phyloP scores from a whole-genome alignment of 345 rosid genomes.

The Balakata baccata region DNA sequence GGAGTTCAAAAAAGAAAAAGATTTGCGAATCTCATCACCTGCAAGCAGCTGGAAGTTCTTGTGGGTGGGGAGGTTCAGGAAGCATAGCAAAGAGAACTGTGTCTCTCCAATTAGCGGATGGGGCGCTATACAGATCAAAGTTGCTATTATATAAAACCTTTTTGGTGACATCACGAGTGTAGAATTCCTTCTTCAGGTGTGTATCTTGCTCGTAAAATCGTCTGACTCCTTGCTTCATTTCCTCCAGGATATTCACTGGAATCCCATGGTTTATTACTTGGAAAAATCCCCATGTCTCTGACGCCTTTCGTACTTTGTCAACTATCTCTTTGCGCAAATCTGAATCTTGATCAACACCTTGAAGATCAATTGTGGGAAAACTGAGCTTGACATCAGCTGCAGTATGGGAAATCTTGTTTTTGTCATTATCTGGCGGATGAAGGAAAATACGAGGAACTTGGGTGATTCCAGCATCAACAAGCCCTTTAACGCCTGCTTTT shows the following conservation, averaged over 20 bases:
- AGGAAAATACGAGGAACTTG: slow-evolving; percentile 10
- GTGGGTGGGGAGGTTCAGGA: slow-evolving; percentile 21
- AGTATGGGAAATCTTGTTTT: not conserved
- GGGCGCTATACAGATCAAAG: slow-evolving; percentile 9
- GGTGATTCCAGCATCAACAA: slow-evolving; percentile 12
- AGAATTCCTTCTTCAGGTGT: slow-evolving; percentile 13
- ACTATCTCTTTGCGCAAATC: not conserved
- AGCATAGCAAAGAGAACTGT: not conserved
- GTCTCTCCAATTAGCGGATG: slow-evolving; percentile 18
- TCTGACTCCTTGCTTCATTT: slow-evolving; percentile 17
- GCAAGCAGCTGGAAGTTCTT: slow-evolving; percentile 36
- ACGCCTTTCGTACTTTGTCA: not conserved
- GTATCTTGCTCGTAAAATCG: slow-evolving; percentile 16
- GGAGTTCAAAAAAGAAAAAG: no score
- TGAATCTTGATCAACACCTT: not conserved
- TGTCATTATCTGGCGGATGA: not conserved
- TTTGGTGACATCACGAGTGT: slow-evolving; percentile 3
- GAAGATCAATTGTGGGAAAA: slow-evolving; percentile 4
- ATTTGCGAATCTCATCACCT: not conserved
- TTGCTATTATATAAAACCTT: not conserved
- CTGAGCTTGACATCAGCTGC: not conserved
- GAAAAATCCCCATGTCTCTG: slow-evolving; percentile 16
- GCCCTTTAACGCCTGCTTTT: slow-evolving; percentile 21
- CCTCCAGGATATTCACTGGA: slow-evolving; percentile 7
- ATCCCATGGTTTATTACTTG: slow-evolving; percentile 23